Evolutionary conservation across 257 asterid genomes (phyloP), one percentile per base, ranked within the genome.

Genomic region (Lycium ferocissimum): DNA sequence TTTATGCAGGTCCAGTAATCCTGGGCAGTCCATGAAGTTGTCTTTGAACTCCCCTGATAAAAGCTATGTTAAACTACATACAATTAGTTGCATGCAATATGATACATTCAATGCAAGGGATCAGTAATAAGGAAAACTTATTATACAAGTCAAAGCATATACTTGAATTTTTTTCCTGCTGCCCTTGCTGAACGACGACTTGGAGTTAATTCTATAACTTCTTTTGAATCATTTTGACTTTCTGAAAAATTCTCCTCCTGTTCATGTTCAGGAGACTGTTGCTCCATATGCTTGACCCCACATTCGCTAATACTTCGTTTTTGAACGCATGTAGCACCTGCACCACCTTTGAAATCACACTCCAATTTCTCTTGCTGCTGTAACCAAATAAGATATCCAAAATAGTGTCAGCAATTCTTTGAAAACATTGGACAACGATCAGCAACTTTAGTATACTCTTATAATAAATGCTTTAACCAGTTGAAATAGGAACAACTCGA

Each of bases 281-380:
- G 87, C 82, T 87, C 95, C 86, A 83, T 51, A 83, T 62, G 67
- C 89, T 86, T 91, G 72, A 61, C 80, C 69, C 87, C 69, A 79
- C 85, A 20, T 87, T 84, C 91, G 65, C 81, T 88, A 84, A 84
- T 86, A 80, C 53, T 85, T 85, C 45, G 85, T 67, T 88, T 90
- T 75, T 82, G 9, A 51, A 87, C 86, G 63, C 87, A 65, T 37
- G 89, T 47, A 67, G 87, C 97, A 83, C 99, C 98, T 0, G 92
- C 93, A 70, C 98, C 98, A 83, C 95, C 97, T 92, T 93, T 93
- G 86, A 94, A 95, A 92, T 94, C 95, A 85, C 79, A 87, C 75
- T 91, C 93, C 13, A 49, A 85, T 33, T 69, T 84, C 79, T 91
- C 89, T 81, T 89, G 81, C 85, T 89, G 80, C 85, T 38, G 81